Base-by-base conservation (phyloP, 2,329 filamentous ascomycete genomes). In the Aspergillus quadrilineatus region DNA sequence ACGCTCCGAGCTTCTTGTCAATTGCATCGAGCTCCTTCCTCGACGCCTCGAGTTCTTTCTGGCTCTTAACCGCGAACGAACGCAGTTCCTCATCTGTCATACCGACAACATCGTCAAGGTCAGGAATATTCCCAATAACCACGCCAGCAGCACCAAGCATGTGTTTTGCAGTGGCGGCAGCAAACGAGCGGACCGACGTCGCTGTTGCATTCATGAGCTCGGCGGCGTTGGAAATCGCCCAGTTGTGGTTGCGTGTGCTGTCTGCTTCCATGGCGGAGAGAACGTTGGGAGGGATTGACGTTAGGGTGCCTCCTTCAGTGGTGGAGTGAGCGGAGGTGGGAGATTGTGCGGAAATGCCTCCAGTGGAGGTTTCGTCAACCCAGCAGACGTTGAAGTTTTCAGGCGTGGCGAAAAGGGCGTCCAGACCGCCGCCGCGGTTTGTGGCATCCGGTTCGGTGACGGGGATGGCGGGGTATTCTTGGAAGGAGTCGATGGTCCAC, bases 11-110 rank as follows among this genome's bases (percentile, higher is more conserved):
- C 58, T 77, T 75, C 64, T 79, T 79, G 59, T 79, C 77, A 36
- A 76, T 66, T 4, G 67, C 56, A 53, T 79, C 80, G 65, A 92
- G 86, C 58, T 93, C 87, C 63, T 81, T 81, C 71, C 87, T 85
- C 63, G 92, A 82, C 8, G 79, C 78, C 62, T 92, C 88, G 75
- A 92, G 86, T 71, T 93, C 88, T 52, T 86, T 83, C 29, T 77
- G 74, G 4, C 75, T 75, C 45, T 70, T 71, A 43, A 69, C 62
- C 10, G 76, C 69, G 50, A 77, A 74, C 12, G 68, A 63, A 41
- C 71, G 69, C 26, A 79, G 63, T 37, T 76, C 73, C 34, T 75
- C 72, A 36, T 72, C 68, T 14, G 75, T 73, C 69, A 79, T 73
- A 5, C 68, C 74, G 28, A 75, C 70, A 8, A 79, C 68, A 26